Base-by-base conservation (phyloP, 352 stramenopile genomes). In the Globisporangium carolinianum region DNA sequence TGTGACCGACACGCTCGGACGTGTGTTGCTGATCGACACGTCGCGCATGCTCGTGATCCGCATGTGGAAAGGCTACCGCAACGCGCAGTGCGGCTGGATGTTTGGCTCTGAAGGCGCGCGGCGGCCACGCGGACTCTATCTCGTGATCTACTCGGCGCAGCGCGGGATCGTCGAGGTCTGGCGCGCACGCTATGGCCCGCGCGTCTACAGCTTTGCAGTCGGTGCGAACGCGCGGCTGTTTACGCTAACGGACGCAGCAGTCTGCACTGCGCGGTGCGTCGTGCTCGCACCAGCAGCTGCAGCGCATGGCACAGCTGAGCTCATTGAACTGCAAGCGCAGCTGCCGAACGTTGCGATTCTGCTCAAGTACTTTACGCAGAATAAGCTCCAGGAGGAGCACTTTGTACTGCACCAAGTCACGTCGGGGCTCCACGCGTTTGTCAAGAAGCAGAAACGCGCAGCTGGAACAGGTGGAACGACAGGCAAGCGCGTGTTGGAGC, bases 61-160 rank as follows among this genome's bases (percentile, higher is more conserved):
- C 18, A 89, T 94, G 73, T 94, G 84, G 84, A 94, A 94, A 70
- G 84, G 84, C 8, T 94, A 94, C 62, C 80, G 84, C 5, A 88
- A 90, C 60, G 84, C 82, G 1, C 84, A 94, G 54, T 81, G 69
- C 17, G 84, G 75, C 0, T 94, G 84, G 84, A 91, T 94, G 76
- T 79, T 91, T 61, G 76, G 76, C 11, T 63, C 51, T 0, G 79
- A 89, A 78, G 76, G 76, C 48, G 57, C 67, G 38, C 60, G 61
- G 55, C 69, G 78, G 3, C 65, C 68, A 1, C 67, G 59, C 42
- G 83, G 84, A 3, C 63, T 94, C 1, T 94, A 94, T 57, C 61
- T 94, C 52, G 84, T 91, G 1, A 90, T 94, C 60, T 94, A 91
- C 54, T 94, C 84, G 17, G 84, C 77, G 6, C 79, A 90, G 56